Evolutionary conservation across 176 grass and related monocot genomes (phyloP), one percentile per base, ranked within the genome.

Genomic region (Poa annua): DNA sequence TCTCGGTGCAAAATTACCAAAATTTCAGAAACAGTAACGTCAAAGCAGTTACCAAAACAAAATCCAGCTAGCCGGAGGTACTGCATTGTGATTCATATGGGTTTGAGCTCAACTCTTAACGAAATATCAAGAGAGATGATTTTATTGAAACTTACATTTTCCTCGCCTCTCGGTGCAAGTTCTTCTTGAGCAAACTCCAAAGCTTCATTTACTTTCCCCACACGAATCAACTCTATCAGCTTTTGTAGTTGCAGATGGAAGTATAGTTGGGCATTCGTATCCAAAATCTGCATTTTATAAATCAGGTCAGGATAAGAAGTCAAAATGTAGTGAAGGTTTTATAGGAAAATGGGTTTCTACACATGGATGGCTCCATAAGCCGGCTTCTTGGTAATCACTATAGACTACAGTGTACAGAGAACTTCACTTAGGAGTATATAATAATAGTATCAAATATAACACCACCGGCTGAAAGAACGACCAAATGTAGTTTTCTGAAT

Each of bases 171-270:
- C 82, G 92, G 96, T 83, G 90, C 96, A 15, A 98, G 88, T 50
- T 98, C 96, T 85, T 98, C 88, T 73, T 95, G 96, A 80, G 96
- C 92, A 87, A 98, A 98, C 80, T 95, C 82, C 73, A 98, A 83
- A 88, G 96, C 96, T 87, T 98, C 88, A 88, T 86, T 90, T 85
- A 93, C 92, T 81, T 95, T 98, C 2, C 92, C 90, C 77, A 22
- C 47, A 55, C 96, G 90, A 87, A 98, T 98, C 86, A 98, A 93
- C 83, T 98, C 96, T 86, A 95, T 98, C 86, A 98, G 74, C 81
- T 92, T 95, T 50, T 98, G 96, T 78, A 95, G 96, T 50, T 95
- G 96, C 55, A 98, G 84, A 92, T 98, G 96, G 75, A 98, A 98
- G 80, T 98, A 93, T 47, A 98, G 64, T 82, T 93, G 88, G 68